Base-by-base conservation (phyloP, 768 basidiomycete genomes). In the Mycena floridula region DNA sequence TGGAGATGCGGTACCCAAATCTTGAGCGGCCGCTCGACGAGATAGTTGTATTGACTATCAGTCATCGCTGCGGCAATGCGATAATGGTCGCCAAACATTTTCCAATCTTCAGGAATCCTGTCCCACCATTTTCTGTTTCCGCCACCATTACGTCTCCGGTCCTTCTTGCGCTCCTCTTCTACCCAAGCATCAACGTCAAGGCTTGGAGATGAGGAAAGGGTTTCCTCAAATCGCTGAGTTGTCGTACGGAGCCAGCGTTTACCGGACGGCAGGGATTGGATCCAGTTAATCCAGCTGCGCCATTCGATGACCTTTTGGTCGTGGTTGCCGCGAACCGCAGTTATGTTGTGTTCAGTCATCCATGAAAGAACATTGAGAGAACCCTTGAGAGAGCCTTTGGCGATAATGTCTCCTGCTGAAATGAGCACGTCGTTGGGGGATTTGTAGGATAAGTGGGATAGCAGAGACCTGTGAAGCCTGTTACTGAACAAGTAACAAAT, bases 241-340 rank as follows among this genome's bases (percentile, higher is more conserved):
- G 77, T 73, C n/a, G 70, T 55, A 7, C 60, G 49, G 5, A 92
- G 69, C 81, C 88, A 92, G 21, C 66, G 56, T 21, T 42, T 56
- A 1, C 70, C 73, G 6, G 55, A 63, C 0, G 68, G 62, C 21
- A 73, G 58, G 7, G 61, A 49, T 12, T 61, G 49, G 45, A 94
- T 79, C 89, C 90, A 95, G 15, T 85, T 70, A 41, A 88, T 74
- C 90, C 91, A 98, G 2, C 73, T 67, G 21, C 82, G 73, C 94
- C 94, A 96, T 64, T 95, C 87, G 37, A 97, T 74, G 36, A 93
- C 79, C 50, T 75, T 75, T 62, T 97, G 91, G 65, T 98, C 94
- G 57, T 97, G 90, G 59, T 98, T 98, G 0, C 95, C 94, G 24
- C 94, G 79, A 3, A 96, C 90, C 13, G 91, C 92, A 20, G 74